Conservation (phyloP, 2,329 filamentous ascomycete genomes). For the Geosmithia flava region DNA sequence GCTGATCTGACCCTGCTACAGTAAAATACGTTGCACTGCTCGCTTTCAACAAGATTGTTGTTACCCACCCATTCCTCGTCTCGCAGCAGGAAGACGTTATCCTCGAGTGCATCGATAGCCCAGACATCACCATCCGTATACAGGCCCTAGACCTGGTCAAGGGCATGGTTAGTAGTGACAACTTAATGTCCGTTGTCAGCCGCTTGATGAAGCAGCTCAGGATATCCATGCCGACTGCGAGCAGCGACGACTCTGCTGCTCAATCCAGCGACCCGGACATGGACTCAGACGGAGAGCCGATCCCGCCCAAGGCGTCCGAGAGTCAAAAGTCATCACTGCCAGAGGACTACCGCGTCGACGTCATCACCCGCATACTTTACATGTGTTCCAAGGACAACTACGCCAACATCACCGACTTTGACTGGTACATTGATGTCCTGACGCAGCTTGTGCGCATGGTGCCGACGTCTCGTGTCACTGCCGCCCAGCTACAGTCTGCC, state of each 20-base stretch:
- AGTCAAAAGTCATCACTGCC: conserved; percentile 52
- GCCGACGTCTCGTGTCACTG: conserved; percentile 30
- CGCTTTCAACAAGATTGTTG: conserved; percentile 89
- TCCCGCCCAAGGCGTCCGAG: conserved; percentile 22
- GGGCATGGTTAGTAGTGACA: conserved; percentile 86
- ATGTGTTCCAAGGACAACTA: conserved; percentile 92
- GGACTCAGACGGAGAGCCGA: conserved; percentile 35
- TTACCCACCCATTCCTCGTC: conserved; percentile 78
- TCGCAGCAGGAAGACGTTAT: conserved; percentile 93
- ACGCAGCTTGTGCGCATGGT: conserved; percentile 71
- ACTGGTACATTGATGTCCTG: conserved; percentile 92
- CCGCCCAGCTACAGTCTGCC: conserved; percentile 20
- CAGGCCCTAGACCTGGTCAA: conserved; percentile 85
- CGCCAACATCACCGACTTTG: conserved; percentile 75
- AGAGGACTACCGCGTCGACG: conserved; percentile 73
- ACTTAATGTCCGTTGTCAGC: conserved; percentile 71
- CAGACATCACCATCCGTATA: conserved; percentile 90
- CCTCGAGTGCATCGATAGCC: conserved; percentile 87
- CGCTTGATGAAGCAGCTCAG: conserved; percentile 80
- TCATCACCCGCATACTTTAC: conserved; percentile 69
- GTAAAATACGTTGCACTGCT: conserved; percentile 96
- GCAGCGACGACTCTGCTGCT: conserved; percentile 25
- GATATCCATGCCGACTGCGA: conserved; percentile 41
- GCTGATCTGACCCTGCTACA: conserved; percentile 17
- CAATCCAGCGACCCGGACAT: conserved; percentile 28